Evolutionary conservation across 179 eudicot species (phyloP).

Genomic region (Drosera spatulata): DNA sequence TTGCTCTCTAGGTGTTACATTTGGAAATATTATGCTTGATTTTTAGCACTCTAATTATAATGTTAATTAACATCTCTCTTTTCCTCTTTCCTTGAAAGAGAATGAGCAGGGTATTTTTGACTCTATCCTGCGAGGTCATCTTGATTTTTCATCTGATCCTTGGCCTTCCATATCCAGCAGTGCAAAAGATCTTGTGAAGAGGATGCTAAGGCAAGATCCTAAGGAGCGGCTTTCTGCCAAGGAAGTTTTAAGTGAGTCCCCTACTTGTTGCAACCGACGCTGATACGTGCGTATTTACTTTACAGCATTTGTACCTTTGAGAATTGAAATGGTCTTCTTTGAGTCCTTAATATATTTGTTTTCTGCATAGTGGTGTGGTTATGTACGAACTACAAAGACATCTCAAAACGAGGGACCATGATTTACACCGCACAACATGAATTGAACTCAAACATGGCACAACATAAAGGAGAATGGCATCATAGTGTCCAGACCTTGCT

Average conservation of each 20-base stretch:
- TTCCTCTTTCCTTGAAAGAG: slow-evolving; percentile 30
- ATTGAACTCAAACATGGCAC: too few relatives aligned
- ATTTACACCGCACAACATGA: too few relatives aligned
- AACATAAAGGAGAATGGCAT: too few relatives aligned
- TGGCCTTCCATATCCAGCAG: slow-evolving; percentile 96
- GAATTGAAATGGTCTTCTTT: neutral
- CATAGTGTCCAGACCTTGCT: too few relatives aligned
- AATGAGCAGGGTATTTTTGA: slow-evolving; percentile 92
- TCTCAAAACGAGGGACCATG: too few relatives aligned
- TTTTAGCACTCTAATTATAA: neutral
- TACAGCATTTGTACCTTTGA: neutral
- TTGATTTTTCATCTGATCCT: slow-evolving; percentile 82
- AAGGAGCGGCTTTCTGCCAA: slow-evolving; percentile 78
- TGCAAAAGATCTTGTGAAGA: slow-evolving; percentile 91
- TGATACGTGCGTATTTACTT: too few relatives aligned
- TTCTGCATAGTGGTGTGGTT: too few relatives aligned
- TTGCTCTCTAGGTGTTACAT: too few relatives aligned
- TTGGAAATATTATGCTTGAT: too few relatives aligned
- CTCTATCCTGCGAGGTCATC: slow-evolving; percentile 65
- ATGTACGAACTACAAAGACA: too few relatives aligned
- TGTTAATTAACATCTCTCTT: slow-evolving; percentile 7
- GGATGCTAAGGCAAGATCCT: slow-evolving; percentile 82
- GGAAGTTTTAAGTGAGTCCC: slow-evolving; percentile 57
- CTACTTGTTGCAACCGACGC: neutral
- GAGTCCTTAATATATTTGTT: too few relatives aligned